Conservation (phyloP, 176 grass and related monocot species). For the Raddia guianensis region DNA sequence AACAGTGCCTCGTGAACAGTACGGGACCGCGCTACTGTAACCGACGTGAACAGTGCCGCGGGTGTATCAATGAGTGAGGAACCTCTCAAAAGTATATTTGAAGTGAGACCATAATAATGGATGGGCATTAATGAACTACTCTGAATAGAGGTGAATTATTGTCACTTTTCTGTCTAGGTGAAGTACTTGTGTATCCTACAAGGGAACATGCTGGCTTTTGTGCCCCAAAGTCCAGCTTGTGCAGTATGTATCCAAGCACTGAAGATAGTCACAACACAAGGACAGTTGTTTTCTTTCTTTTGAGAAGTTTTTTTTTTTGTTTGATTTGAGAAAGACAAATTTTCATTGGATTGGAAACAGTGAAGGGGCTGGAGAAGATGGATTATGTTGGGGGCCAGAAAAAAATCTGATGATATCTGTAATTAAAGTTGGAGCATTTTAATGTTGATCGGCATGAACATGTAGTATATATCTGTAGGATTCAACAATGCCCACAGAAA, state of each 20-base stretch:
- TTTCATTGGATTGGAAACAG: background rate
- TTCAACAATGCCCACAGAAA: background rate
- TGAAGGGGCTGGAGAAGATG: background rate
- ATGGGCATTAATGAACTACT: background rate
- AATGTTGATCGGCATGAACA: background rate
- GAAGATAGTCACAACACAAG: background rate
- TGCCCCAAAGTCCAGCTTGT: background rate
- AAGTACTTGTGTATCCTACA: background rate
- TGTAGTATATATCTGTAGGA: background rate
- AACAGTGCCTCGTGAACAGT: no score
- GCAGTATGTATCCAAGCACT: background rate
- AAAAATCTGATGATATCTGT: background rate
- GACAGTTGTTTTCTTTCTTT: background rate
- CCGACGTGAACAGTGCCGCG: no score
- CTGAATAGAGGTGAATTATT: background rate
- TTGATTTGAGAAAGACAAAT: background rate
- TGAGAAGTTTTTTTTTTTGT: background rate
- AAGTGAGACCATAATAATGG: background rate
- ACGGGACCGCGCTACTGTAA: no score
- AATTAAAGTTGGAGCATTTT: background rate
- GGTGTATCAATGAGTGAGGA: background rate
- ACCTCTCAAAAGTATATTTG: background rate
- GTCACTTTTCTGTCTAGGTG: background rate
- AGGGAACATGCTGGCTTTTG: background rate
- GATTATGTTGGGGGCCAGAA: background rate